Evolutionary conservation across 768 basidiomycete genomes (phyloP).

Genomic region (Trametes elegans): DNA sequence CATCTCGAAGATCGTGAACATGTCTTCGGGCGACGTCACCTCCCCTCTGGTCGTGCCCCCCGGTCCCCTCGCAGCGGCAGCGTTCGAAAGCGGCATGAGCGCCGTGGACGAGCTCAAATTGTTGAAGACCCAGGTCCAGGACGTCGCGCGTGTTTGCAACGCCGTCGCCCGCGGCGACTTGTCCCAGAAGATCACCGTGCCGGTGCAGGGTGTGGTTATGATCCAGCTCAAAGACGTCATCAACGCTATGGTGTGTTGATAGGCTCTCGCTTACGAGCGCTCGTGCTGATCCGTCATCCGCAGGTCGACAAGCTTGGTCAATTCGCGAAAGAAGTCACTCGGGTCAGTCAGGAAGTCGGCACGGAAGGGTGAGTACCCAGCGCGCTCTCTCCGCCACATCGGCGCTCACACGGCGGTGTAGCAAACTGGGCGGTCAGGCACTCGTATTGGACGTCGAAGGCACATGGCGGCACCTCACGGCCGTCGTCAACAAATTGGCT

Average conservation of each 20-base stretch:
- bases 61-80: conserved; percentile 55
- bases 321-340: conserved; percentile 90
- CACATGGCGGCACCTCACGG: conserved; percentile 83
- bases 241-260: conserved; percentile 34
- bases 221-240: conserved; percentile 35
- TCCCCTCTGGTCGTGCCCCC: conserved; percentile 47
- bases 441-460: conserved; percentile 87
- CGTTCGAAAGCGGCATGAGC: conserved; percentile 59
- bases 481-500: conserved; percentile 79
- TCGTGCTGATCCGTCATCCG: conserved; percentile 11
- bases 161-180: conserved; percentile 51
- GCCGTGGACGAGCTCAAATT: conserved; percentile 76
- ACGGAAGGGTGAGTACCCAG: conserved; percentile 48
- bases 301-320: conserved; percentile 71
- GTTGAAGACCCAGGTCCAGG: conserved; percentile 81
- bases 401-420: conserved; percentile 26
- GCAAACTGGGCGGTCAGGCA: conserved; percentile 83
- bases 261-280: conserved; percentile 12
- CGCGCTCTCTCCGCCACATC: conserved; percentile 29
- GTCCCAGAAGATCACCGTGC: conserved; percentile 52
- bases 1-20: conserved; percentile 29
- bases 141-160: conserved; percentile 33
- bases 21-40: conserved; percentile 24
- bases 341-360: conserved; percentile 82
- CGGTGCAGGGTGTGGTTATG: conserved; percentile 46